phyloP scores from a whole-genome alignment of 495 filamentous ascomycete genomes.

The Aspergillus indologenus region DNA sequence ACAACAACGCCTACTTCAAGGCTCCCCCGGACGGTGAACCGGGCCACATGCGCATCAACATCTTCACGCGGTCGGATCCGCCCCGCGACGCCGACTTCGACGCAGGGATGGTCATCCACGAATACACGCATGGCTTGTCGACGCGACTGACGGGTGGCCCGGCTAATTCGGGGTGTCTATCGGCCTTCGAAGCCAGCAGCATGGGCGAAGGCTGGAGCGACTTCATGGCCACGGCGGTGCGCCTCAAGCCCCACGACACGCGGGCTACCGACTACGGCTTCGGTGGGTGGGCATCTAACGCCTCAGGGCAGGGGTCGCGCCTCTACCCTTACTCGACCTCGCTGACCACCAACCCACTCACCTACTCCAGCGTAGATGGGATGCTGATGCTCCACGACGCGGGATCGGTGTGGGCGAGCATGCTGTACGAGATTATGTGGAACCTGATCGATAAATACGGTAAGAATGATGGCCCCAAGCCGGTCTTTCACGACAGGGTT shows the following conservation, averaged over 20 bases:
- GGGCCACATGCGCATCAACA: slow-evolving; percentile 44
- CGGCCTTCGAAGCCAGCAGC: slow-evolving; percentile 42
- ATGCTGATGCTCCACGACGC: slow-evolving; percentile 31
- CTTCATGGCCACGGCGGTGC: slow-evolving; percentile 50
- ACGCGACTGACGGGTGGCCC: slow-evolving; percentile 57
- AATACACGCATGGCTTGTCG: slow-evolving; percentile 42
- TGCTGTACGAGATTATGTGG: slow-evolving; percentile 44
- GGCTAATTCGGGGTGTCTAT: slow-evolving; percentile 45
- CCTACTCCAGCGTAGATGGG: slow-evolving; percentile 28
- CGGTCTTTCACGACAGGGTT: slow-evolving; percentile 3
- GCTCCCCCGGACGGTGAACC: slow-evolving; percentile 48
- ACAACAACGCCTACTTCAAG: slow-evolving; percentile 43
- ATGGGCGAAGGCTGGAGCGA: slow-evolving; percentile 58
- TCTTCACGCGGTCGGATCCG: slow-evolving; percentile 22
- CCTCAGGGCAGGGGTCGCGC: slow-evolving; percentile 40
- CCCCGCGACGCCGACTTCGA: slow-evolving; percentile 45
- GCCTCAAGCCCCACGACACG: slow-evolving; percentile 46
- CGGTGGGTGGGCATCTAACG: slow-evolving; percentile 44
- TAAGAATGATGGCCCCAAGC: slow-evolving; percentile 35
- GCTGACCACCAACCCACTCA: slow-evolving; percentile 43
- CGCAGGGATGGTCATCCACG: slow-evolving; percentile 47
- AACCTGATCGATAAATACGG: slow-evolving; percentile 38
- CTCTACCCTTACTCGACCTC: slow-evolving; percentile 49
- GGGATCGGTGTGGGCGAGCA: slow-evolving; percentile 50
- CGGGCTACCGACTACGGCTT: slow-evolving; percentile 41